Percentiles rank a stretch among this genome's conserved stretches.
Evolutionary conservation across 371 early-diverging fungal species (phyloP).

Genomic region (Mortierella sp.): DNA sequence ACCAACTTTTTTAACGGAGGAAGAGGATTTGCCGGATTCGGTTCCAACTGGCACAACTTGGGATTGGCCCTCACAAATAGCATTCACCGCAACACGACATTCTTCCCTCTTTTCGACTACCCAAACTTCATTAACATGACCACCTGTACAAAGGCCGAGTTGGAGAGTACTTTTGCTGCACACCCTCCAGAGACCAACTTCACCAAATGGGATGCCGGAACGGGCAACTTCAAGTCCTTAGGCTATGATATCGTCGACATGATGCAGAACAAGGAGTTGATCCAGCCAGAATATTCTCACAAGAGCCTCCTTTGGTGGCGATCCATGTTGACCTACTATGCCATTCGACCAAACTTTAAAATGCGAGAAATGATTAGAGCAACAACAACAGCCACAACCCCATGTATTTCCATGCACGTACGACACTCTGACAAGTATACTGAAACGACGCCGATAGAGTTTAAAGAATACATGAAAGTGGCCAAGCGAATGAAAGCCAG

Average conservation of each 20-base stretch:
- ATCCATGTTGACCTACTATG: slow-evolving; percentile 24
- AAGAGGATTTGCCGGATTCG: slow-evolving; percentile 8
- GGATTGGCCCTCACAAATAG: slow-evolving; percentile 18
- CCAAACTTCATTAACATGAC: too few relatives aligned
- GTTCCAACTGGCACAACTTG: slow-evolving; percentile 21
- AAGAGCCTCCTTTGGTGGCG: slow-evolving; percentile 31
- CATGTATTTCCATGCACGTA: slow-evolving; percentile 25
- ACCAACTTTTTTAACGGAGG: slow-evolving; percentile 13
- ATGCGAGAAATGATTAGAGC: slow-evolving; percentile 1
- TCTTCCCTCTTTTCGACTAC: too few relatives aligned
- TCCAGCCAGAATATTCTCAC: slow-evolving; percentile 5
- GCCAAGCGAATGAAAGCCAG: neutral
- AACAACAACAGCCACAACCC: neutral
- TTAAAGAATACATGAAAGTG: slow-evolving; percentile 11
- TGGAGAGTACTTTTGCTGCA: slow-evolving; percentile 13
- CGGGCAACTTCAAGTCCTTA: slow-evolving; percentile 15
- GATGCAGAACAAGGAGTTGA: neutral
- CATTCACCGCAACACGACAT: slow-evolving; percentile 29
- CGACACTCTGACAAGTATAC: slow-evolving; percentile 15
- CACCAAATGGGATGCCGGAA: slow-evolving; percentile 13
- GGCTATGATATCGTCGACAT: neutral
- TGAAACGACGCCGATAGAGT: neutral
- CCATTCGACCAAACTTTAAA: slow-evolving; percentile 4
- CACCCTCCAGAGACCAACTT: slow-evolving; percentile 10
- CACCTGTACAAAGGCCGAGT: slow-evolving; percentile 25